phyloP scores from a whole-genome alignment of 306 rosid species.

The Prunus campanulata region DNA sequence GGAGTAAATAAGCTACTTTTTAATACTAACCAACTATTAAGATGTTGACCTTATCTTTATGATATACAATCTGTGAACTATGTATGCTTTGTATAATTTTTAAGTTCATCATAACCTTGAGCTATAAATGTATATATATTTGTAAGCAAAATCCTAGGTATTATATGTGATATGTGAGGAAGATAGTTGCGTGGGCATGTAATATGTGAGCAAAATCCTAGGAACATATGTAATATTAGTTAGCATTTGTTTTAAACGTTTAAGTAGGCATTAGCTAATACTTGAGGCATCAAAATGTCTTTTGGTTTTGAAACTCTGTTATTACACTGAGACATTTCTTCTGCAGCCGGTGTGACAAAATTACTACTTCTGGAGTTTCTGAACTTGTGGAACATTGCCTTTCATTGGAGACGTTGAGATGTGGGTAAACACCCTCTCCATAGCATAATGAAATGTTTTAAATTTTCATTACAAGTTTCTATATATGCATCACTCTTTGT shows the following conservation, averaged over 20 bases:
- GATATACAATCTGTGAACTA: background rate
- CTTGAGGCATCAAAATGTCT: conserved; percentile 15
- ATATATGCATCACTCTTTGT: background rate
- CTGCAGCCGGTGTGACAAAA: conserved; percentile 73
- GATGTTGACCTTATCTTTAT: background rate
- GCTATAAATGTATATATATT: background rate
- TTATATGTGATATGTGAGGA: too few relatives aligned
- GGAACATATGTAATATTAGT: background rate
- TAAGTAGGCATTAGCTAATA: background rate
- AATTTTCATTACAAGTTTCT: background rate
- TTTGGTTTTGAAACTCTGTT: conserved; percentile 37
- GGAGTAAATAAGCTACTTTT: background rate
- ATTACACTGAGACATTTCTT: conserved; percentile 34
- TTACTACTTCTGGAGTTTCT: conserved; percentile 64
- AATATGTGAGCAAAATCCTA: background rate
- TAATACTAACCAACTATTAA: background rate
- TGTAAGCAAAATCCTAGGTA: background rate
- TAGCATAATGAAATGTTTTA: background rate
- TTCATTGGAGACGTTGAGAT: conserved; percentile 75
- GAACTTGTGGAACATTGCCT: conserved; percentile 70
- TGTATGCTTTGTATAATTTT: too few relatives aligned
- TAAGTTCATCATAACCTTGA: background rate
- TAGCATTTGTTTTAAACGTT: background rate
- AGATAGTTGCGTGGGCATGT: too few relatives aligned
- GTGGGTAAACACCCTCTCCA: conserved; percentile 59